phyloP scores from a whole-genome alignment of 805 yeast genomes.

The Hanseniaspora nectarophila region DNA sequence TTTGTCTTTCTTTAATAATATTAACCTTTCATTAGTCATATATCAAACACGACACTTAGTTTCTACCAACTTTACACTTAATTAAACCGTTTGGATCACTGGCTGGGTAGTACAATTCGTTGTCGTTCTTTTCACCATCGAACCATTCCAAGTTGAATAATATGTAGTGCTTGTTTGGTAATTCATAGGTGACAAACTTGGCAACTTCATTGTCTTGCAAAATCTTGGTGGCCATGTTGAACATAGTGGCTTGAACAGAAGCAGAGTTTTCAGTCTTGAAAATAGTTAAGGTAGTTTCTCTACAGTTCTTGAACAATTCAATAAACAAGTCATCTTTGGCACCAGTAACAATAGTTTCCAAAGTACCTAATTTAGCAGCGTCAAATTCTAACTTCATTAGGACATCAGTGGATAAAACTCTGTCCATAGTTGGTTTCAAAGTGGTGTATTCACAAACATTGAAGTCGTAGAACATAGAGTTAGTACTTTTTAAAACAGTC shows the following conservation, averaged over 20 bases:
- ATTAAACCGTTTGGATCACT: constrained; percentile 90
- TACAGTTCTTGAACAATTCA: constrained; percentile 46
- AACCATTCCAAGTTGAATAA: constrained; percentile 68
- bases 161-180: constrained; percentile 90
- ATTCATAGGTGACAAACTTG: constrained; percentile 53
- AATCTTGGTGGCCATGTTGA: constrained; percentile 72
- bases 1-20: too few species aligned
- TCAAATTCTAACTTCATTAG: constrained; percentile 62
- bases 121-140: constrained; percentile 67
- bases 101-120: constrained; percentile 77
- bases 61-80: constrained; percentile 73
- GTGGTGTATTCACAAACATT: constrained; percentile 82
- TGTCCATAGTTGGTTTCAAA: constrained; percentile 66
- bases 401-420: constrained; percentile 80
- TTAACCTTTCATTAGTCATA: constrained; percentile 21
- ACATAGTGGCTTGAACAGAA: constrained; percentile 96
- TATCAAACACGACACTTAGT: constrained; percentile 33
- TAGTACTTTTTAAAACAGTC: constrained; percentile 80
- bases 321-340: constrained; percentile 61
- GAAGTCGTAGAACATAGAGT: constrained; percentile 84
- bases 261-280: constrained; percentile 82
- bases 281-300: constrained; percentile 55
- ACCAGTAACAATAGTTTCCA: constrained; percentile 37
- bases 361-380: constrained; percentile 37
- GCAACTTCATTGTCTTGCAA: constrained; percentile 47